These are phyloP conservation scores for Sorghum bicolor DNA, from an alignment of 176 grass and related monocot species.

Conservation along the genomic window Sorghum_bicolor_NCBIv3 NC_012872.2:66915501-66916000, in stretches of 20 bases:
- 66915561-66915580: slow-evolving; percentile 91
- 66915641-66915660: slow-evolving; percentile 96
- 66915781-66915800: slow-evolving; percentile 54
- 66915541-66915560: slow-evolving; percentile 63
- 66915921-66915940: neutral
- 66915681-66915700: slow-evolving; percentile 86
- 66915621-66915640: slow-evolving; percentile 93
- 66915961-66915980: neutral
- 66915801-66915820: neutral
- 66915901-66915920: neutral
- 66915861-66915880: neutral
- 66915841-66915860: neutral
- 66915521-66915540: neutral
- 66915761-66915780: slow-evolving; percentile 88
- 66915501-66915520: neutral
- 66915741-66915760: slow-evolving; percentile 82
- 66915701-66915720: slow-evolving; percentile 74
- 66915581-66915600: slow-evolving; percentile 72
- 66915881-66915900: neutral
- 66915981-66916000: neutral
- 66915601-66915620: slow-evolving; percentile 75
- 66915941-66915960: neutral
- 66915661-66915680: slow-evolving; percentile 94
- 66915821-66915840: slow-evolving; percentile 1
- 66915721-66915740: slow-evolving; percentile 76